Base-by-base conservation (phyloP, 345 rosid genomes). In the Lumnitzera racemosa region DNA sequence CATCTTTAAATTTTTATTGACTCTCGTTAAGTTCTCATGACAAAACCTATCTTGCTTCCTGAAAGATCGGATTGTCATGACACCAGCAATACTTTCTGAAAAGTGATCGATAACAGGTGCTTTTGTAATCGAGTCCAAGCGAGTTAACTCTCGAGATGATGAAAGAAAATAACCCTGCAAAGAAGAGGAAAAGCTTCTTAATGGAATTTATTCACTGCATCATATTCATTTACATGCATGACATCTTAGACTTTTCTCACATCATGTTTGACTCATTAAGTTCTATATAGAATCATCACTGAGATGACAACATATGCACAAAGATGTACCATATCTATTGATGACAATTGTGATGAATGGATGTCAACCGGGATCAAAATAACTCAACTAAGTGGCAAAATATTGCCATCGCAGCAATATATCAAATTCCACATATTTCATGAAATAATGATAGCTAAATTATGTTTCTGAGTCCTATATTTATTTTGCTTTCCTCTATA, bases 31-130 rank as follows among this genome's bases (percentile, higher is more conserved):
- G 68, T 92, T 92, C 74, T 85, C 98, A 61, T 74, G 83, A 62
- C 63, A 68, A 63, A 92, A 92, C 55, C 41, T 48, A 3, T 61
- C 79, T 56, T 80, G 80, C 76, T 81, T 89, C 64, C 76, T 48
- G 73, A 89, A 92, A 51, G 96, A 64, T 46, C 96, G 77, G 53
- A 92, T 76, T 53, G 96, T 92, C 91, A 78, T 81, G 55, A 92
- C 91, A 27, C 98, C 98, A 0, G 89, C 83, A 43, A 92, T 85
- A 72, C 96, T 92, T 61, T 92, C 96, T 0, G 98, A 92, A 82
- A 92, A 92, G 64, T 92, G 96, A 74, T 92, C 96, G 68, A 92
- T 89, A 47, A 92, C 76, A 2, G 98, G 96, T 11, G 98, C 98
- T 71, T 89, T 92, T 1, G 98, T 89, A 70, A 92, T 92, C 0